Percentiles rank a stretch among this genome's conserved stretches.
These are phyloP conservation scores for Nissolia schottii DNA, from an alignment of 306 rosid genomes.

Conservation along the genomic window DNA sequence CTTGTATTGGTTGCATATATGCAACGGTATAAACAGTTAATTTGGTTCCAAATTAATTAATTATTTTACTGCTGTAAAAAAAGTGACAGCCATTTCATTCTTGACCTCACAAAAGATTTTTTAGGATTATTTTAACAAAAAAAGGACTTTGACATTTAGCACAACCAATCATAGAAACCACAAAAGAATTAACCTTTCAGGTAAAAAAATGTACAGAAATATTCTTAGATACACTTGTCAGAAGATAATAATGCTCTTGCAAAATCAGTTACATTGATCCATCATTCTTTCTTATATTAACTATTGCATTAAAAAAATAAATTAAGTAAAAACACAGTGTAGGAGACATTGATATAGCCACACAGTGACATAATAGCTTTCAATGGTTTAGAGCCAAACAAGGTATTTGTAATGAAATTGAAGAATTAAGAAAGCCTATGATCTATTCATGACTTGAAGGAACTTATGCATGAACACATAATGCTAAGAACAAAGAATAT, in stretches of 20 bases:
- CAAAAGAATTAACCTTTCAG: conserved; percentile 1
- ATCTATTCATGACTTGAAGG: no score
- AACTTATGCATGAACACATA: no score
- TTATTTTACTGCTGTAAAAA: conserved; percentile 26
- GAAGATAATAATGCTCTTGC: not conserved
- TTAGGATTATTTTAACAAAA: not conserved
- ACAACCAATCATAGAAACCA: not conserved
- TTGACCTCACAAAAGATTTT: not conserved
- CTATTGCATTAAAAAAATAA: not conserved
- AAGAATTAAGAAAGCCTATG: no score
- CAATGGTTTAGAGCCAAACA: no score
- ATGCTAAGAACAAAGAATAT: no score
- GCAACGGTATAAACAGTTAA: not conserved
- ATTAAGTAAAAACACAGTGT: not conserved
- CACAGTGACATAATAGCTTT: not conserved
- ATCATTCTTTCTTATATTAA: not conserved
- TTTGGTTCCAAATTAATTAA: not conserved
- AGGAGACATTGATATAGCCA: not conserved
- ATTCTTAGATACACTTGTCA: not conserved
- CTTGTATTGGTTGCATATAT: not conserved
- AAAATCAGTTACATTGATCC: not conserved
- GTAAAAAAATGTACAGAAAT: not conserved
- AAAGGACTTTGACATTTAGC: not conserved
- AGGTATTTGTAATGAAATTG: no score
- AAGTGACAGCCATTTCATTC: conserved; percentile 6